Evolutionary conservation across 2,329 filamentous ascomycete genomes (phyloP), one percentile per base, ranked within the genome.

Genomic region (Cladosporium sp.): DNA sequence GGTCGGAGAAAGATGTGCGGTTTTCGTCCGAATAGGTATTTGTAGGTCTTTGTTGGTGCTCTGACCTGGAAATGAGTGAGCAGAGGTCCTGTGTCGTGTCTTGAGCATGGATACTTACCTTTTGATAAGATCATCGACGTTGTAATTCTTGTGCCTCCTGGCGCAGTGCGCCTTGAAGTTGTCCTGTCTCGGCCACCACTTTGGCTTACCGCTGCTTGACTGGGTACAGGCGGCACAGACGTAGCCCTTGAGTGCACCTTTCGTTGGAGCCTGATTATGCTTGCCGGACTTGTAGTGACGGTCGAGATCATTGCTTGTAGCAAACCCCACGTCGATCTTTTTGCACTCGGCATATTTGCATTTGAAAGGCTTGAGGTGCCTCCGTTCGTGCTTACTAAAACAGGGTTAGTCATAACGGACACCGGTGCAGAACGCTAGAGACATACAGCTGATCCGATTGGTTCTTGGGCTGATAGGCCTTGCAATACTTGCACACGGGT

Each of bases 111-210:
- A 13, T 8, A 62, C 70, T 62, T 70, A 81, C 80, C 62, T 69
- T 58, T 67, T 68, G 46, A 82, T 70, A 6, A 82, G 64, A 1
- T 70, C 64, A 0, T 73, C 63, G 0, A 69, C 59, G 53, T 77
- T 66, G 38, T 75, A 69, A 4, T 75, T 65, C 1, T 64, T 56
- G 9, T 95, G 90, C 61, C 88, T 82, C 9, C 85, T 80, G 46
- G 72, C 75, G 43, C 95, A 76, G 65, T 96, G 91, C 34, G 85
- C 82, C 56, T 84, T 84, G 67, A 95, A 95, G 63, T 96, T 96
- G 68, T 96, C 91, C 46, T 84, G 75, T 18, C 91, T 81, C 1
- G 86, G 85, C 88, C 88, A 95, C 34, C 77, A 72, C 66, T 95
- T 95, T 1, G 73, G 73, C 56, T 75, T 83, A 19, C 74, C 78